These are phyloP conservation scores for Colletotrichum sublineola DNA, from an alignment of 2,329 filamentous ascomycete genomes.

Conservation along the genomic window DNA sequence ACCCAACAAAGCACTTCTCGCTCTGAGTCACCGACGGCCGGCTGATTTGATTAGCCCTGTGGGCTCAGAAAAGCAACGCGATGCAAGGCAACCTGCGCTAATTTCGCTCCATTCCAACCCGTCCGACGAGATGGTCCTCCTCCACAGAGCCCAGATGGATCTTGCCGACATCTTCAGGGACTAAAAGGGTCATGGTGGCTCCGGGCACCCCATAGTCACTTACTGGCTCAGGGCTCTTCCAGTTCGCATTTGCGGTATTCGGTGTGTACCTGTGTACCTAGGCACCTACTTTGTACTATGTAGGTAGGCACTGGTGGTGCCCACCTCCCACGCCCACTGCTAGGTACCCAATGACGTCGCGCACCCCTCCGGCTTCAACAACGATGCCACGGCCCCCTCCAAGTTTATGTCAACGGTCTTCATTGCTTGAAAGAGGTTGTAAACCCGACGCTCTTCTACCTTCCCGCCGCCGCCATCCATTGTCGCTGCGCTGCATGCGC, in stretches of 20 bases:
- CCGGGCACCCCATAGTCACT: conserved; percentile 17
- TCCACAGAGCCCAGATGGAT: conserved; percentile 40
- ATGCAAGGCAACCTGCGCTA: conserved; percentile 12
- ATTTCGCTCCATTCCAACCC: conserved; percentile 19
- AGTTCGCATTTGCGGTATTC: conserved; percentile 14
- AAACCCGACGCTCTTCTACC: conserved; percentile 31
- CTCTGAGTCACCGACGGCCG: conserved; percentile 28
- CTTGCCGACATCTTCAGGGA: conserved; percentile 39
- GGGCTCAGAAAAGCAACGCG: conserved; percentile 16
- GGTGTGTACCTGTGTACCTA: conserved; percentile 1
- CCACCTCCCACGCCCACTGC: conserved; percentile 32
- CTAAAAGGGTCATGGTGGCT: conserved; percentile 26
- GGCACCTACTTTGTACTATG: too few relatives aligned
- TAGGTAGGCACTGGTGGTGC: background rate
- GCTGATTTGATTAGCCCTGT: conserved; percentile 7
- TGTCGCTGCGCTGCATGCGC: background rate
- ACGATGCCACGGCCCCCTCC: conserved; percentile 36
- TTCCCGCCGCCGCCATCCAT: conserved; percentile 18
- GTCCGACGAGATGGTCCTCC: conserved; percentile 6
- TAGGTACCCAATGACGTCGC: conserved; percentile 38
- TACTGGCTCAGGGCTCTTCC: background rate
- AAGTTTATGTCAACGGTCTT: conserved; percentile 39
- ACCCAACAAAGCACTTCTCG: background rate
- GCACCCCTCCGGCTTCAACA: conserved; percentile 34
- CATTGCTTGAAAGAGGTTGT: conserved; percentile 32